Base-by-base conservation (phyloP, 139 green algal genomes). In the Picochlorum sp. region DNA sequence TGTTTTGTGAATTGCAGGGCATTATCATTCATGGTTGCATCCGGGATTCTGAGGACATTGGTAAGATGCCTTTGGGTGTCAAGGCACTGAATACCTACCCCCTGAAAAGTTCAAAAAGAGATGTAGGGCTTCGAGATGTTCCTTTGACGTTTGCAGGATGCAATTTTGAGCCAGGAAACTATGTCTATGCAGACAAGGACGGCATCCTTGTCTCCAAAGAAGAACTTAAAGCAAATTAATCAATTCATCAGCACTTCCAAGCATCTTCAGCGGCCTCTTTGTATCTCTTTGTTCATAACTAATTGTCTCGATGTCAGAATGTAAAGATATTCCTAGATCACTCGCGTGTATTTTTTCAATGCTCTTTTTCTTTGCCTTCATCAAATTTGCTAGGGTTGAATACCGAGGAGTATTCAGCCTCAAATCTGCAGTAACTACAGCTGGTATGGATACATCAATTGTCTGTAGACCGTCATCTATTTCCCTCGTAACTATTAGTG, bases 21-120 rank as follows among this genome's bases (percentile, higher is more conserved):
- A 88, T 97, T 69, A 85, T 98, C 63, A 81, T 98, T 51, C 82
- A 96, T 67, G 92, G 92, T 49, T 97, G 88, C 85, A 88, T 98
- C 49, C 71, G 92, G 23, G 92, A 98, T 80, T 87, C 78, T 4
- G 86, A 81, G 13, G 88, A 95, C 79, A 93, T 98, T 44, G 72
- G 26, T 5, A 79, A 77, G 60, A 90, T 95, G 87, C 60, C 68
- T 1, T 59, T 97, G 51, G 87, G 89, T 6, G 88, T 97, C 11
- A 96, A 96, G 66, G 90, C 90, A 2, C 73, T 95, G 14, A 78
- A 59, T 61, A 93, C 90, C 3, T 86, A 91, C 78, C 90, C 90
- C 1, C 71, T 96, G 13, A 96, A 96, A 77, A 84, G 66, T 71
- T 82, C 72, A 73, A 96, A 96, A 75, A 74, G 89, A 4, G 90